These are phyloP conservation scores for Beauveria caledonica DNA, from an alignment of 2,329 filamentous ascomycete genomes.

Conservation along the genomic window DNA sequence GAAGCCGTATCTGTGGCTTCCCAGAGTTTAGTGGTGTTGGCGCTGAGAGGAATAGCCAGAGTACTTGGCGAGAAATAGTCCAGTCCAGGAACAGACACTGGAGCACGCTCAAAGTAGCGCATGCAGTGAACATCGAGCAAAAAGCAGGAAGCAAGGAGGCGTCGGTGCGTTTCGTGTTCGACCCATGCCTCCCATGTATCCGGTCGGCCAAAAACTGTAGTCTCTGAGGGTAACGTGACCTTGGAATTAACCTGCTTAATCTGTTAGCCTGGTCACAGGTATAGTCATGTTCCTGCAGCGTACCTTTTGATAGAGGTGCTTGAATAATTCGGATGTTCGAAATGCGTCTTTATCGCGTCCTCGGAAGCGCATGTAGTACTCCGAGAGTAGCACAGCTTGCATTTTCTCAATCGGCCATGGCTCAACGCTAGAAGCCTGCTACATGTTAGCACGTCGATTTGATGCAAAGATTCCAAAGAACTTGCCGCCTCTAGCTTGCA, in stretches of 20 bases:
- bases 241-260: neutral
- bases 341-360: conserved; percentile 40
- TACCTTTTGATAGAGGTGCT: conserved; percentile 45
- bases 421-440: conserved; percentile 30
- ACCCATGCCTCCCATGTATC: conserved; percentile 40
- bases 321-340: conserved; percentile 40
- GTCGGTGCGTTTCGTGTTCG: conserved; percentile 41
- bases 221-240: neutral
- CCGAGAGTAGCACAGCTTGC: conserved; percentile 47
- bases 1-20: conserved; percentile 33
- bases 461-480: conserved; percentile 13
- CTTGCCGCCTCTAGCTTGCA: conserved; percentile 43
- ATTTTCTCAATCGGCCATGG: conserved; percentile 42
- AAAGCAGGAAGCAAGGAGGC: conserved; percentile 49
- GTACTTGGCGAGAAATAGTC: conserved; percentile 27
- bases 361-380: conserved; percentile 47
- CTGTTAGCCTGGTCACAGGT: neutral
- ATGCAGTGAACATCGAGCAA: conserved; percentile 48
- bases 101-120: conserved; percentile 44
- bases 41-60: conserved; percentile 39
- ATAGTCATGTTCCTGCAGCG: conserved; percentile 23
- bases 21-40: conserved; percentile 39
- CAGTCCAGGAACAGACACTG: conserved; percentile 25
- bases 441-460: conserved; percentile 14
- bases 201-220: neutral